Base-by-base conservation (phyloP, 2,329 filamentous ascomycete species). In the Penicillium sp. region DNA sequence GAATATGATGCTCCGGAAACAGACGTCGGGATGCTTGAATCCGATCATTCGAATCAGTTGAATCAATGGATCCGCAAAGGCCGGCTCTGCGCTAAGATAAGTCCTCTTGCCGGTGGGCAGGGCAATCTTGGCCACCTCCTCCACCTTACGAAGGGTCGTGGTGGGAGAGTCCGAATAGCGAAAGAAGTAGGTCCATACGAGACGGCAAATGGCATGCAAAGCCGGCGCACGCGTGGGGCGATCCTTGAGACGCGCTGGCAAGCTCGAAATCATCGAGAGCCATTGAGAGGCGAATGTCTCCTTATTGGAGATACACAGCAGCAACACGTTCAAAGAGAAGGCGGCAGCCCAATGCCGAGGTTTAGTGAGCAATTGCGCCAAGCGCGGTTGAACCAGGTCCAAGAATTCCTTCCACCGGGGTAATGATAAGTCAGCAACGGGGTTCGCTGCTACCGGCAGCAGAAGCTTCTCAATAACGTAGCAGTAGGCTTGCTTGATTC, bases 121-220 rank as follows among this genome's bases (percentile, higher is more conserved):
- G 1, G 96, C 87, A 67, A 96, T 83, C 69, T 89, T 90, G 65
- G 96, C 86, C 20, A 98, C 88, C 64, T 98, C 94, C 64, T 99
- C 94, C 17, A 98, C 81, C 74, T 95, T 97, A 63, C 90, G 88
- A 42, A 87, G 82, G 2, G 89, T 88, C 34, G 83, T 83, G 56
- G 87, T 85, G 1, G 85, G 79, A 10, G 86, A 84, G 63, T 99
- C 95, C 5, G 86, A 87, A 50, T 88, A 88, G 53, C 94, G 88
- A 75, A 96, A 96, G 3, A 99, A 82, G 74, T 97, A 98, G 0
- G 92, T 94, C 95, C 95, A 99, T 4, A 96, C 83, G 28, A 99
- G 80, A 55, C 94, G 88, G 41, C 93, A 96, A 52, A 97, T 88
- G 14, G 94, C 92, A 72, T 96, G 91, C 25, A 99, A 83, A 57